Percentiles rank a stretch among this genome's conserved stretches.
Conservation (phyloP, 2,329 filamentous ascomycete genomes). For the Sporothrix pallida region DNA sequence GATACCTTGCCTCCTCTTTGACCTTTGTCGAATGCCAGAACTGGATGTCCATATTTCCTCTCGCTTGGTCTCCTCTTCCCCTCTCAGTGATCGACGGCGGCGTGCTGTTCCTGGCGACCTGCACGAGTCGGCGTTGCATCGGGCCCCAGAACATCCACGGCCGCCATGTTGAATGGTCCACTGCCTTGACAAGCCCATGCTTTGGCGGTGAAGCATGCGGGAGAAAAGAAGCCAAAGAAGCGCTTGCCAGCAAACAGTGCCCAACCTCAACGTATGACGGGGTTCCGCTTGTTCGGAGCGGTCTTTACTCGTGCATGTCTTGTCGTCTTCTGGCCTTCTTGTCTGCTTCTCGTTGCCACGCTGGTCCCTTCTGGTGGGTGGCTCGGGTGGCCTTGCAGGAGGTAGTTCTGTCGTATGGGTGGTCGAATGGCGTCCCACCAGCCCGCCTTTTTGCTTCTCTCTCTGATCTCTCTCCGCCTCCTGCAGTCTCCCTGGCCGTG, state of each 20-base stretch:
- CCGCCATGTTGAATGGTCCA: not conserved
- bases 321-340: not conserved
- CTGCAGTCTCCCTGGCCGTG: not conserved
- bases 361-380: not conserved
- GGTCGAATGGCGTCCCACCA: not conserved
- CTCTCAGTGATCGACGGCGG: conserved; percentile 1
- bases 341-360: not conserved
- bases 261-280: conserved; percentile 1
- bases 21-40: not conserved
- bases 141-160: not conserved
- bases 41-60: not conserved
- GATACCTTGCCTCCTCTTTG: not conserved
- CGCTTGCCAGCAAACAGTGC: conserved; percentile 12
- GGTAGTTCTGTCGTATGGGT: not conserved
- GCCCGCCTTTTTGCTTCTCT: conserved; percentile 2
- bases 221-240: not conserved
- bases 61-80: not conserved
- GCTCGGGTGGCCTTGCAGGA: not conserved
- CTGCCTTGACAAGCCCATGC: not conserved
- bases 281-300: not conserved
- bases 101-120: conserved; percentile 23
- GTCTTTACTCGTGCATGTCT: not conserved
- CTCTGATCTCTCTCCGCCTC: too few species aligned
- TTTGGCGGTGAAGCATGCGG: conserved; percentile 29
- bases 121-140: conserved; percentile 29